Base-by-base conservation (phyloP, 2,329 filamentous ascomycete species). In the Colletotrichum spinosum region DNA sequence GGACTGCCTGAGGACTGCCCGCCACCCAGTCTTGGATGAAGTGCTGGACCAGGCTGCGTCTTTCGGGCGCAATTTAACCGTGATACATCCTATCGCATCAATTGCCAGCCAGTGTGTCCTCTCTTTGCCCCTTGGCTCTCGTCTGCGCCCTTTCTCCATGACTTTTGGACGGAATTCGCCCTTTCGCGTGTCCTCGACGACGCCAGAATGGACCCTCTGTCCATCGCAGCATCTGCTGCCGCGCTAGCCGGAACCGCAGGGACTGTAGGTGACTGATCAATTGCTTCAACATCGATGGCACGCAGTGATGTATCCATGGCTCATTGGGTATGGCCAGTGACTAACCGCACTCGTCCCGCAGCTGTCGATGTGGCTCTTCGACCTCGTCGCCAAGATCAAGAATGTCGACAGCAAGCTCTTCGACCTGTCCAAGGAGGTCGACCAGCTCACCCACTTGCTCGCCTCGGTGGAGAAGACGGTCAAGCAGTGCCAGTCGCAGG, bases 401-500 rank as follows among this genome's bases (percentile, higher is more conserved):
- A 55, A 46, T 11, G 35, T 49, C 25, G 54, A 58, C 35, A 58
- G 34, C 46, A 63, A 58, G 37, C 8, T 63, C 15, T 33, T 45
- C 35, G 55, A 58, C 33, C 39, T 63, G 4, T 58, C 39, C 41
- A 51, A 57, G 12, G 54, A 63, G 38, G 45, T 63, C 3, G 17
- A 15, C 6, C 48, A 42, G 8, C 42, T 58, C 7, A 15, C 60
- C 8, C 15, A 37, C 10, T 39, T 58, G 12, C 46, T 58, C 10
- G n/a, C 33, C 2, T 63, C 54, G 4, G 54, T 63, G 2, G 53
- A 63, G 38, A 63, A 63, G 48, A 63, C 60, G 12, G 46, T 63
- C 46, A 57, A 33, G 12, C 25, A 45, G 15, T 55, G 39, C 25
- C 52, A 55, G 52, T 10, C 6, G 10, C 51, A 56, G 15, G 39